These are phyloP conservation scores for Vanilla planifolia DNA, from an alignment of 106 monocot genomes.

Conservation along the genomic window DNA sequence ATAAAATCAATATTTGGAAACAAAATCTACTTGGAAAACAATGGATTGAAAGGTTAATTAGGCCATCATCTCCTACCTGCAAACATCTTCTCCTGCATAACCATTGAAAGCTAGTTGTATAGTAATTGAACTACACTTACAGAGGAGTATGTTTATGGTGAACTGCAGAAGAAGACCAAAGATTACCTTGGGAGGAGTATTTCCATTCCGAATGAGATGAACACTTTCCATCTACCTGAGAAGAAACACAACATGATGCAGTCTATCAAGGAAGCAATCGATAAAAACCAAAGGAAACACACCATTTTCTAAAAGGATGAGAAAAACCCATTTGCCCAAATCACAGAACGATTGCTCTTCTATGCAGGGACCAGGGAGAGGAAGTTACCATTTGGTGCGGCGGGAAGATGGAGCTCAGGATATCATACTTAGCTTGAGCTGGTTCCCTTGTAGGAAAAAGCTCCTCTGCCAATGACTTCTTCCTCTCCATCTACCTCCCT, in stretches of 20 bases:
- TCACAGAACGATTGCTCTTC: neutral
- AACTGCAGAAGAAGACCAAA: too few relatives aligned
- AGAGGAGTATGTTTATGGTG: too few relatives aligned
- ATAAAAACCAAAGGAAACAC: neutral
- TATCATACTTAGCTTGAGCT: constrained; percentile 4
- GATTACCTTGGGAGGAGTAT: too few relatives aligned
- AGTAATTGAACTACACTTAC: too few relatives aligned
- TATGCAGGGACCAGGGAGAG: neutral
- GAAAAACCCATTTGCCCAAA: neutral
- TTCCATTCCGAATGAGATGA: constrained; percentile 3
- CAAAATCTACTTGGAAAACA: too few relatives aligned
- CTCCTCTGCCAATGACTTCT: constrained; percentile 6
- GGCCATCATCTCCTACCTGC: too few relatives aligned
- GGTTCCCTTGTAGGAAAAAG: constrained; percentile 5
- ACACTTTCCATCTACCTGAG: constrained; percentile 5
- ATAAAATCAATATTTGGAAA: too few relatives aligned
- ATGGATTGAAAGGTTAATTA: too few relatives aligned
- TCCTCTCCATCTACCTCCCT: constrained; percentile 1
- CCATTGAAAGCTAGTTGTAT: too few relatives aligned
- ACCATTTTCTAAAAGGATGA: neutral
- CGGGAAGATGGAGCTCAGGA: constrained; percentile 8
- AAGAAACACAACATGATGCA: neutral
- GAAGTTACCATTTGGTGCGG: neutral
- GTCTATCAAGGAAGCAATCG: neutral
- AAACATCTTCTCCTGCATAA: too few relatives aligned